These are phyloP conservation scores for Cercospora berteroae DNA, from an alignment of 2,329 filamentous ascomycete genomes.

Conservation along the genomic window DNA sequence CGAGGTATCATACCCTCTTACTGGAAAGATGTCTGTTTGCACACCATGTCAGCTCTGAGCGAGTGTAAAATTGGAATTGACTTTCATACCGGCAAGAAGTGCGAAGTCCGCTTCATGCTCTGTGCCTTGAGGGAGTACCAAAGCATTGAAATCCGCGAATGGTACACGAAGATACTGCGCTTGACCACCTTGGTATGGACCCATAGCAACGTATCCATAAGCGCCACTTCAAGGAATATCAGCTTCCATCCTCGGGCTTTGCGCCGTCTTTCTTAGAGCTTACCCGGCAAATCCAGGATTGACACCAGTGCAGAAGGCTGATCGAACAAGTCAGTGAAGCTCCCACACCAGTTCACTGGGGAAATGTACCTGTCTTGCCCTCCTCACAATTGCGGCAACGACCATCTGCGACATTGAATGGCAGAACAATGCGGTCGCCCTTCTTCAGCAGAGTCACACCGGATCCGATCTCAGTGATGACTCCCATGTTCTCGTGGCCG, in stretches of 20 bases:
- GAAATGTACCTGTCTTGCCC: conserved; percentile 49
- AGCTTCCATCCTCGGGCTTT: no score
- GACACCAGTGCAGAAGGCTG: conserved; percentile 62
- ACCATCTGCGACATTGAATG: conserved; percentile 64
- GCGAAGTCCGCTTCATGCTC: conserved; percentile 62
- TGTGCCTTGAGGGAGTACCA: conserved; percentile 60
- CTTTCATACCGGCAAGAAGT: conserved; percentile 49
- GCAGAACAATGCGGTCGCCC: conserved; percentile 63
- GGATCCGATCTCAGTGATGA: conserved; percentile 51
- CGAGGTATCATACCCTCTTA: background rate
- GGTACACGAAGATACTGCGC: conserved; percentile 65
- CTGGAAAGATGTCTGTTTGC: background rate
- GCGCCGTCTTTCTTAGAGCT: no score
- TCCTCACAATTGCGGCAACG: conserved; percentile 64
- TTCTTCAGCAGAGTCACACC: conserved; percentile 62
- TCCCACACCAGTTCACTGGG: background rate
- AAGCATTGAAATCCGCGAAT: conserved; percentile 63
- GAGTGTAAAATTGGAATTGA: background rate
- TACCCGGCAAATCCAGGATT: conserved; percentile 59
- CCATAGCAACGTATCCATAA: conserved; percentile 32
- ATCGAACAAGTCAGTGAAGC: background rate
- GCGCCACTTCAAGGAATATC: conserved; percentile 8
- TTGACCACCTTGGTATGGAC: conserved; percentile 56
- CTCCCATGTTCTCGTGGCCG: conserved; percentile 45
- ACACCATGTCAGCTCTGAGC: background rate